Base-by-base conservation (phyloP, 2,329 filamentous ascomycete species). In the Colletotrichum viniferum region DNA sequence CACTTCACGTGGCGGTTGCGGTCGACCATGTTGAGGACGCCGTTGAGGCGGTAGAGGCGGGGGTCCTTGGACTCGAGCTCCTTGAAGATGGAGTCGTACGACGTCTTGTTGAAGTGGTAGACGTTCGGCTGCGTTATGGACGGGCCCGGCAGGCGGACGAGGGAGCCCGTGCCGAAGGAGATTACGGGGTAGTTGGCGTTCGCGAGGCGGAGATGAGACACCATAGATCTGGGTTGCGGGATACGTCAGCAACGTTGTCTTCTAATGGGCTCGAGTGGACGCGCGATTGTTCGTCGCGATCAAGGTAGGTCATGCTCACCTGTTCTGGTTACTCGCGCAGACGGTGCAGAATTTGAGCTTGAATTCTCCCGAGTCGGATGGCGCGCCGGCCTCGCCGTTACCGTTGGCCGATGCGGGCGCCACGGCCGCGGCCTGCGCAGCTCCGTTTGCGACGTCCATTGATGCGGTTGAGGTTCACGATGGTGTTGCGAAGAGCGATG, bases 251-350 rank as follows among this genome's bases (percentile, higher is more conserved):
- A 3, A 60, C 26, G 4, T 30, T 60, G 16, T 60, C 56, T 60
- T 32, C 26, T 60, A 26, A 4, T 13, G 9, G n/a, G 7, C 3
- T 60, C 26, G 5, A 30, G 26, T 60, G 43, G 43, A 48, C 43
- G 43, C 43, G 43, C 26, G 28, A 30, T 30, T 5, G 26, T n/a
- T 30, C 14, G 3, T 48, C 43, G n/a, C n/a, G n/a, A 21, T 48
- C 12, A n/a, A 21, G n/a, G 43, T 13, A 6, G 55, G 55, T 38
- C 34, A 28, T 14, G 60, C 60, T 32, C 81, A 98, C 92, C 97
- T 93, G 82, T 99, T 99, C 85, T 99, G 96, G 81, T 99, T 99
- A 81, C 96, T 98, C 9, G 97, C 97, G 86, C 97, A 99, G n/a
- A 99, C 96, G 4, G 97, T 98, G 88, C 96, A 98, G 86, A 98